phyloP scores from a whole-genome alignment of 2,329 filamentous ascomycete genomes.

The Colletotrichum cordylinicola region DNA sequence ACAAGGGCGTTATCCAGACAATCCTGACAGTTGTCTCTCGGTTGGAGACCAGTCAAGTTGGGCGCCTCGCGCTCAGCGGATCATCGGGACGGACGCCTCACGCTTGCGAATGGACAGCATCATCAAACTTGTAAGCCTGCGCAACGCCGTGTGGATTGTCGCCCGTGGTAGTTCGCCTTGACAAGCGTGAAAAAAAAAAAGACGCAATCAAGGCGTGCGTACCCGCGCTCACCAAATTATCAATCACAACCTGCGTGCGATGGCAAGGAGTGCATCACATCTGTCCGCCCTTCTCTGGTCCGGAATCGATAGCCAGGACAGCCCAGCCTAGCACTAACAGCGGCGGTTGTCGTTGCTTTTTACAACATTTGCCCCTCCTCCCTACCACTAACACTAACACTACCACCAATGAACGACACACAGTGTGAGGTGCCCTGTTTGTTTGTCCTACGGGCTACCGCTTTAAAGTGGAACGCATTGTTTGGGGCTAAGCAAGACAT shows the following conservation, averaged over 20 bases:
- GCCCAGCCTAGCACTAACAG: background rate
- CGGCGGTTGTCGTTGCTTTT: conserved; percentile 17
- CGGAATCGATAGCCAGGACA: background rate
- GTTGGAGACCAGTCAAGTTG: background rate
- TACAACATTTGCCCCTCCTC: background rate
- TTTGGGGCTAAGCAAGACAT: background rate
- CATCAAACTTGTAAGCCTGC: conserved; percentile 7
- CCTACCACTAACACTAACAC: background rate
- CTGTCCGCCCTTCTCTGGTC: conserved; percentile 1
- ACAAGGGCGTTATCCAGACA: background rate
- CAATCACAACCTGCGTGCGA: background rate
- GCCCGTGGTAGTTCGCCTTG: background rate
- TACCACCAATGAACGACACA: background rate
- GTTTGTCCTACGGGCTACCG: background rate
- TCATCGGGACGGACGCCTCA: conserved; percentile 8
- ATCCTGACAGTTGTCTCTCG: background rate
- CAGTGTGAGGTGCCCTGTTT: background rate
- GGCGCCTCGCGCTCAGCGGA: background rate
- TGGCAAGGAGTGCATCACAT: background rate
- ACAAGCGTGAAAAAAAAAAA: background rate
- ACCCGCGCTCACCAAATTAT: background rate
- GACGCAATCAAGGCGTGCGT: background rate
- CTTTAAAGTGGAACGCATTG: background rate
- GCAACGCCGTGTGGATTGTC: background rate
- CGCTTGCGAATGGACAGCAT: conserved; percentile 9